A percentile compares a stretch with the other conserved stretches of the same genome.
Conservation (phyloP, 2,329 filamentous ascomycete genomes). For the Botryosphaeria agaves region DNA sequence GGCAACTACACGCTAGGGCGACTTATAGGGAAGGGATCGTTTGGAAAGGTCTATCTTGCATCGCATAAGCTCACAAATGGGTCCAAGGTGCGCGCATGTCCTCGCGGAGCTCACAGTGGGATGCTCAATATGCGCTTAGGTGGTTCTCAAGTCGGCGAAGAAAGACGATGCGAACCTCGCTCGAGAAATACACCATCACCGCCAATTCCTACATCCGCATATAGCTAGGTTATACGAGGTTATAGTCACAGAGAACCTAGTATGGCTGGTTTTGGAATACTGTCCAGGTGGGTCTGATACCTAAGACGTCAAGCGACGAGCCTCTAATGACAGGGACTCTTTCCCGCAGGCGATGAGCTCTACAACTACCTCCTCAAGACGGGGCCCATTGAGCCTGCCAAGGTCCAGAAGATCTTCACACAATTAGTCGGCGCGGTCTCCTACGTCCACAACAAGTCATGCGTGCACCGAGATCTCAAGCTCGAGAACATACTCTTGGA, state of each 20-base stretch:
- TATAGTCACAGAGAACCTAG: constrained; percentile 84
- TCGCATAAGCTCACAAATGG: constrained; percentile 96
- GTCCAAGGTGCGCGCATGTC: constrained; percentile 52
- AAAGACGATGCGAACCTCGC: constrained; percentile 92
- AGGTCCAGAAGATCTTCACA: constrained; percentile 89
- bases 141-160: constrained; percentile 94
- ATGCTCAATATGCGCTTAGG: constrained; percentile 31
- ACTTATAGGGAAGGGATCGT: constrained; percentile 92
- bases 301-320: neutral
- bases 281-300: constrained; percentile 53
- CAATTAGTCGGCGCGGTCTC: constrained; percentile 88
- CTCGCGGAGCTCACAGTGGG: neutral
- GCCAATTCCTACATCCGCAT: constrained; percentile 93
- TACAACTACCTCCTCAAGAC: constrained; percentile 89
- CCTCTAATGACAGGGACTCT: constrained; percentile 11
- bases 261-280: constrained; percentile 95
- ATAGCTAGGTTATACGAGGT: constrained; percentile 96
- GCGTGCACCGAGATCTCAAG: constrained; percentile 92
- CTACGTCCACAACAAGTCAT: constrained; percentile 89
- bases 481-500: constrained; percentile 93
- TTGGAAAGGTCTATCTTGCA: constrained; percentile 94
- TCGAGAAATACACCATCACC: constrained; percentile 94
- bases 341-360: constrained; percentile 62
- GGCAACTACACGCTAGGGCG: constrained; percentile 88
- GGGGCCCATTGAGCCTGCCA: constrained; percentile 65